Percentiles rank a stretch among this genome's conserved stretches.
Evolutionary conservation across 2,329 filamentous ascomycete species (phyloP).

Genomic region (Cadophora luteo-olivacea): DNA sequence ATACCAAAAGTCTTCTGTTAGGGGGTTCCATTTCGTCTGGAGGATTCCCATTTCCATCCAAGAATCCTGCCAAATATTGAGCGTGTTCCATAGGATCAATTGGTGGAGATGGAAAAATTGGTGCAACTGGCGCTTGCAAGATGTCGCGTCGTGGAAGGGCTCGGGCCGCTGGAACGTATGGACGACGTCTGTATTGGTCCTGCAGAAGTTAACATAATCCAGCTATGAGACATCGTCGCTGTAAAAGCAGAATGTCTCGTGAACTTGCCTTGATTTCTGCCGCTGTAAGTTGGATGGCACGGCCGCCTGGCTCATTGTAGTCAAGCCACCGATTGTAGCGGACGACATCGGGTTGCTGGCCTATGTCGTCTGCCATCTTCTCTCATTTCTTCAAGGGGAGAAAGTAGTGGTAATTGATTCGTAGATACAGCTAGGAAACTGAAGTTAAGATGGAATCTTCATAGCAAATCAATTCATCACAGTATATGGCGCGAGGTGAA

Average conservation of each 20-base stretch:
- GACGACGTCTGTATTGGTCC: background rate
- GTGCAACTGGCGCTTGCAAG: background rate
- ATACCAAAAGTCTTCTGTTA: background rate
- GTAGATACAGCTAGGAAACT: no score
- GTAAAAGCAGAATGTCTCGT: background rate
- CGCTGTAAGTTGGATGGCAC: background rate
- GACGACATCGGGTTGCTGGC: background rate
- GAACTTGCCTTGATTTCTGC: background rate
- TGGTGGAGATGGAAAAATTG: background rate
- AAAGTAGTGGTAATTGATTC: no score
- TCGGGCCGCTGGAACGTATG: background rate
- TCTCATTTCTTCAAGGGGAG: no score
- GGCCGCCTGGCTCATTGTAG: conserved; percentile 1
- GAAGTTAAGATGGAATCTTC: no score
- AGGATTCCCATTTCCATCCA: background rate
- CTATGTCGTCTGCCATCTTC: background rate
- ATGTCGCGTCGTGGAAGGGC: background rate
- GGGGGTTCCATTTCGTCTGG: background rate
- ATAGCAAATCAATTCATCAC: no score
- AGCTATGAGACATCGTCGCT: no score
- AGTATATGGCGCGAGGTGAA: no score
- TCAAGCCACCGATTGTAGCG: background rate
- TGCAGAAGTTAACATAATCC: background rate
- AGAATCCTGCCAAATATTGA: background rate
- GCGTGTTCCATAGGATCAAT: background rate